Conservation (phyloP, 768 basidiomycete species). For the Rhodotorula paludigena region DNA sequence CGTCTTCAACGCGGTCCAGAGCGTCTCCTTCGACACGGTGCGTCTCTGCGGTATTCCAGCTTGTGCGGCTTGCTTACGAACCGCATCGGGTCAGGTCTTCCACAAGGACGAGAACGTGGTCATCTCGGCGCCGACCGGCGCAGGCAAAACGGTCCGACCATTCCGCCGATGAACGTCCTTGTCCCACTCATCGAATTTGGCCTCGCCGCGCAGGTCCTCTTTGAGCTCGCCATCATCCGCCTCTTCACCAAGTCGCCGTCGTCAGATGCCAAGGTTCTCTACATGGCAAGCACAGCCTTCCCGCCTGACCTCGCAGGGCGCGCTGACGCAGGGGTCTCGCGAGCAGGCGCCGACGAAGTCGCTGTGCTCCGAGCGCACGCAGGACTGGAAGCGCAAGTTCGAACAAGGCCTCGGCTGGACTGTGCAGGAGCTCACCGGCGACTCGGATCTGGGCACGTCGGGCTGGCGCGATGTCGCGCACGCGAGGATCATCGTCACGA, state of each 20-base stretch:
- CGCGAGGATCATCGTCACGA: conserved; percentile 34
- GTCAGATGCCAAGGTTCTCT: conserved; percentile 63
- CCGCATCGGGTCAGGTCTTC: conserved; percentile 41
- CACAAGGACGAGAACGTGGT: conserved; percentile 47
- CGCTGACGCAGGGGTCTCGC: neutral
- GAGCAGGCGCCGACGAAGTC: conserved; percentile 56
- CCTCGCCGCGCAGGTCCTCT: conserved; percentile 56
- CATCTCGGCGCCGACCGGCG: conserved; percentile 76
- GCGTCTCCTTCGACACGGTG: conserved; percentile 71
- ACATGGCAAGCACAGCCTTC: conserved; percentile 58
- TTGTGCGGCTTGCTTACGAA: neutral
- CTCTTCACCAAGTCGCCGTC: conserved; percentile 52
- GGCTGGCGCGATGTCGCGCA: conserved; percentile 68
- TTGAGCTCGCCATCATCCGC: conserved; percentile 81
- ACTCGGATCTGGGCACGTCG: conserved; percentile 66
- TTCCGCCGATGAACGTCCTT: too few relatives aligned
- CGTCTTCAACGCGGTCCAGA: conserved; percentile 87
- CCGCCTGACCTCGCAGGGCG: conserved; percentile 56
- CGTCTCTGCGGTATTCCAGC: conserved; percentile 51
- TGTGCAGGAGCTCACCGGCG: conserved; percentile 86
- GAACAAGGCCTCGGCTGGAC: conserved; percentile 71
- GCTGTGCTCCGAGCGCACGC: conserved; percentile 73
- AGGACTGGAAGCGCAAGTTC: conserved; percentile 81
- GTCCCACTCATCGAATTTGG: neutral
- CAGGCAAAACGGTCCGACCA: conserved; percentile 68